A percentile compares a stretch with the other conserved stretches of the same genome.
phyloP scores from a whole-genome alignment of 495 filamentous ascomycete species.

The Tuber magnatum region DNA sequence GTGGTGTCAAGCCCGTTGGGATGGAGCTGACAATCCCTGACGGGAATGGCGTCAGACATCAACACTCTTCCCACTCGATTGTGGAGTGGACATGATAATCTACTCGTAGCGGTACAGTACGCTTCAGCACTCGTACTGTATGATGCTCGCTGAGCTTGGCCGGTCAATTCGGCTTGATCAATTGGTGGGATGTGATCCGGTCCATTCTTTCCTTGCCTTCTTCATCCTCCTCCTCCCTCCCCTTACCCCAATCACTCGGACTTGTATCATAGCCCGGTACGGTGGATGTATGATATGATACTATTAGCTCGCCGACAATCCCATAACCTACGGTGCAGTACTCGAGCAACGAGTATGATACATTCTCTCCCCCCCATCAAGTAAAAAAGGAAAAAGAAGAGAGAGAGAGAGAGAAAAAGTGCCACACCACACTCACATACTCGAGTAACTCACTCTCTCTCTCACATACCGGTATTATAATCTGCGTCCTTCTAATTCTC shows the following conservation, averaged over 20 bases:
- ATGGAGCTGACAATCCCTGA: conserved; percentile 25
- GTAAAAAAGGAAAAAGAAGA: neutral
- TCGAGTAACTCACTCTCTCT: neutral
- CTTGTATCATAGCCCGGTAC: neutral
- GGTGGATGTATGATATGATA: neutral
- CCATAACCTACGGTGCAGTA: neutral
- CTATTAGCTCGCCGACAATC: neutral
- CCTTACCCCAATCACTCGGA: neutral
- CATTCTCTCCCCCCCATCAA: neutral
- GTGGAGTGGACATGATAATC: neutral
- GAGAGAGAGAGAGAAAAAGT: neutral
- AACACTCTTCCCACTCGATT: neutral
- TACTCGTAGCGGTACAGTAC: neutral
- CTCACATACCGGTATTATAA: neutral
- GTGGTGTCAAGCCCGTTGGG: conserved; percentile 26
- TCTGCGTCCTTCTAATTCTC: neutral
- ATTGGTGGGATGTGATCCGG: neutral
- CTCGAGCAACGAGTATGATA: too few species aligned
- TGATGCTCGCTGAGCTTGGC: neutral
- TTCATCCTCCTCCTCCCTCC: neutral
- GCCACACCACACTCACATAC: neutral
- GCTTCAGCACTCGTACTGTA: too few species aligned
- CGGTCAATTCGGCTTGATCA: neutral
- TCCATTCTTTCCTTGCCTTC: neutral
- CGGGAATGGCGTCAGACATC: conserved; percentile 35